Evolutionary conservation across 2,329 filamentous ascomycete species (phyloP), one percentile per base, ranked within the genome.

Genomic region (Xylariales sp.): DNA sequence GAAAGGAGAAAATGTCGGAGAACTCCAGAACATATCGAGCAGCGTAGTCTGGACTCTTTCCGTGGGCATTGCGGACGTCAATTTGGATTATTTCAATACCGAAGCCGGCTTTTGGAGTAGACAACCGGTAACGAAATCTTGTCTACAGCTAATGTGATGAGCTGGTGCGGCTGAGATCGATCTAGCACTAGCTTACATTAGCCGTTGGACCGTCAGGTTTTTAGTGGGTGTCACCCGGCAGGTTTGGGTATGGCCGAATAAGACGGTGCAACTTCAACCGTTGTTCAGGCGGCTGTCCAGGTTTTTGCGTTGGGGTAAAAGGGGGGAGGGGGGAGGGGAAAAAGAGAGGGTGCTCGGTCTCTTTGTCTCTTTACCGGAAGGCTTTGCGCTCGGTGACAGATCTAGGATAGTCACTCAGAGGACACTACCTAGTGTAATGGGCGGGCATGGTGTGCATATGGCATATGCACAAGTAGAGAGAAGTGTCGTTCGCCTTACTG

Each of bases 211-310:
- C 53, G 23, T 56, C 23, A 18, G 23, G 1, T 36, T 28, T 3
- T 43, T 48, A 16, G 64, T 30, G 36, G 52, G 52, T 46, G 34
- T 12, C 49, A 43, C 48, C 12, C n/a, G 23, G 49, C 53, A 18
- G n/a, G 43, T 52, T 62, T 39, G 36, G 61, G 62, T 54, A 60
- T 43, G 48, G 32, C 50, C 43, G 61, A 64, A 67, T 71, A 69
- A 69, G 69, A 69, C 66, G 69, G 69, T 18, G 55, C 9, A 69
- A 69, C 56, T 68, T 49, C 39, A 57, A 49, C 50, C 23, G 45
- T 57, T 48, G 48, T 34, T n/a, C 49, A 45, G 23, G 23, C 2
- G 23, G 23, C 23, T 23, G 23, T 23, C 23, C 23, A 23, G 23
- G 23, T 16, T 14, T 14, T 57, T 48, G 50, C 1, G 16, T 36